Evolutionary conservation across 352 stramenopile genomes (phyloP), one percentile per base, ranked within the genome.

Genomic region (Aphanomyces euteiches): DNA sequence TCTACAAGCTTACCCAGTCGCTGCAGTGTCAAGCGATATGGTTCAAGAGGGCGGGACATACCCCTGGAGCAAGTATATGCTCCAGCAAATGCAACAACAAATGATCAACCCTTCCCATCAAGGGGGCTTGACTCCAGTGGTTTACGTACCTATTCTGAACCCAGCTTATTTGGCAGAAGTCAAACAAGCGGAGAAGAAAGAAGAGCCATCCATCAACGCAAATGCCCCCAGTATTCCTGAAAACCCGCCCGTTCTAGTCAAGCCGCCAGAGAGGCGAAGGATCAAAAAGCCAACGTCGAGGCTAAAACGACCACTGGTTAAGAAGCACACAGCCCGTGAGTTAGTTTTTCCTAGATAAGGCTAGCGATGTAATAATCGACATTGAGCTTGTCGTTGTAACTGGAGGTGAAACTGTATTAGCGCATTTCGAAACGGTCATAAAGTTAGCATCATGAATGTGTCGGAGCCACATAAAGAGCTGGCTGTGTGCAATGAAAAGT

Each of bases 401-500:
- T 19, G 45, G 13, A 15, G n/a, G 45, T 1, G 45, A 15, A 53
- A 53, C 45, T 53, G 13, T 15, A n/a, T n/a, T 15, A 53, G 15
- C 8, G 50, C 15, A 58, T 36, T 12, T 37, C 1, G 13, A 58
- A 37, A 58, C 15, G 8, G 7, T 37, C 50, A 58, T 37, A 17
- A 61, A 12, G 1, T 37, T 37, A 39, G n/a, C 19, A 61, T 36
- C 4, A 70, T 70, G 64, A 36, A 47, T 17, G 64, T 85, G n/a
- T 73, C 88, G 0, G 80, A 96, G 75, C 89, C 89, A 34, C 74
- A 87, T 39, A 84, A 80, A 0, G 88, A 96, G 73, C 74, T 96
- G 7, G 83, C 89, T 17, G 79, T 93, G 66, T 90, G 92, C 53
- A 96, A 96, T 69, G 85, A 87, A 78, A 96, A 96, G 66, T 96